Base-by-base conservation (phyloP, 495 filamentous ascomycete genomes). In the Sphaerosporella brunnea region DNA sequence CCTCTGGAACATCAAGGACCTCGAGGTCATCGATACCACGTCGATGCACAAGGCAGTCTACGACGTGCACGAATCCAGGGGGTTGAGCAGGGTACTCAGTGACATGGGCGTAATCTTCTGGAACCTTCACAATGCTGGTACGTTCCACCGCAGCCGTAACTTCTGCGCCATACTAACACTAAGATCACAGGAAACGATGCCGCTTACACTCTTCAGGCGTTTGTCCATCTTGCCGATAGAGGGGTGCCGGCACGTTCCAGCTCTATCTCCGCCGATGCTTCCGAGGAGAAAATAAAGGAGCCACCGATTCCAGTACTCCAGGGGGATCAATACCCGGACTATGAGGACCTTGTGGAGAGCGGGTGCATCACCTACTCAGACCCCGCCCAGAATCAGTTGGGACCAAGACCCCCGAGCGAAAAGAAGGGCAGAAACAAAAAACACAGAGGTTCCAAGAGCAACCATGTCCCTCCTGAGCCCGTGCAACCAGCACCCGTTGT, bases 91-190 rank as follows among this genome's bases (percentile, higher is more conserved):
- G 10, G 63, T 92, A n/a, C 69, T 93, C 23, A 48, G 57, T 37
- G 69, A 74, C n/a, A 59, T 93, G 25, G 75, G 67, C 9, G 69
- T 92, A 10, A 55, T 60, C 1, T 71, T 64, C 4, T 70, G 69
- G 65, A 65, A 86, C 53, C 65, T 87, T 36, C 90, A 97, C 63
- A 95, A 96, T 54, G 90, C 80, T 2, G 75, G 64, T 65, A 51
- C 15, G 13, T 37, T 11, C 20, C 21, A 5, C 23, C 4, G 11
- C 25, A 10, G 13, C 15, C 0, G 23, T 21, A 15, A 13, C 24
- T 20, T 32, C 39, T n/a, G 11, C 28, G 19, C 36, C 19, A 21
- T 25, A 43, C 52, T 53, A 36, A 51, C 26, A 21, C 8, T 34
- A 77, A 13, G 13, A 40, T 13, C 46, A 23, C n/a, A 59, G 56